These are phyloP conservation scores for Neurospora crassa DNA, from an alignment of 2,329 filamentous ascomycete species.

Conservation along the genomic window DNA sequence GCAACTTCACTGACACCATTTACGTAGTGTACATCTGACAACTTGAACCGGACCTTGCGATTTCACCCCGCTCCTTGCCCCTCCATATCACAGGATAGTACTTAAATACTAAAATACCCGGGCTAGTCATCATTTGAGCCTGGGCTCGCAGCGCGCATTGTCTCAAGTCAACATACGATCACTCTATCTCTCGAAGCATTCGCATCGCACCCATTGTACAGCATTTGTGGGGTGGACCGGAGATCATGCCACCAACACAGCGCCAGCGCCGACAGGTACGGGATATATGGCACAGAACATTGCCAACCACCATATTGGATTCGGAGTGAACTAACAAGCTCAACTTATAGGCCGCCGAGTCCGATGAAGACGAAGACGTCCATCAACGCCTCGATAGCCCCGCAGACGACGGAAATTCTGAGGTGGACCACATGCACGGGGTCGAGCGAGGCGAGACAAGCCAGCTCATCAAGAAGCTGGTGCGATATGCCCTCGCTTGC, in stretches of 20 bases:
- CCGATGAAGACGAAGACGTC: conserved; percentile 16
- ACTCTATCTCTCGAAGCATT: neutral
- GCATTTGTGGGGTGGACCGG: neutral
- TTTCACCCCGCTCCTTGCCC: neutral
- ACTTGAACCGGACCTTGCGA: neutral
- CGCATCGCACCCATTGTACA: neutral
- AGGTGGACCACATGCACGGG: conserved; percentile 28
- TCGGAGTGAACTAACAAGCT: neutral
- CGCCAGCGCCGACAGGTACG: conserved; percentile 12
- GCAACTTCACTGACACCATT: neutral
- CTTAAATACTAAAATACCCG: neutral
- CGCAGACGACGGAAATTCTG: conserved; percentile 9
- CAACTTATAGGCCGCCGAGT: conserved; percentile 4
- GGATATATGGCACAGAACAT: neutral
- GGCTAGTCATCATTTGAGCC: neutral
- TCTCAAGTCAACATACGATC: neutral
- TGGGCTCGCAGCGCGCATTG: neutral
- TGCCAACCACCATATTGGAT: neutral
- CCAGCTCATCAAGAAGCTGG: conserved; percentile 54
- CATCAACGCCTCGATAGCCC: conserved; percentile 7
- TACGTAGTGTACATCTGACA: neutral
- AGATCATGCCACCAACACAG: conserved; percentile 10
- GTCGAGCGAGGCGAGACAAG: conserved; percentile 26
- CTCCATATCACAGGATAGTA: neutral
- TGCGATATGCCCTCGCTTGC: conserved; percentile 58